Percentiles rank a stretch among this genome's conserved stretches.
These are phyloP conservation scores for Boletus patriciae DNA, from an alignment of 768 basidiomycete genomes.

Conservation along the genomic window DNA sequence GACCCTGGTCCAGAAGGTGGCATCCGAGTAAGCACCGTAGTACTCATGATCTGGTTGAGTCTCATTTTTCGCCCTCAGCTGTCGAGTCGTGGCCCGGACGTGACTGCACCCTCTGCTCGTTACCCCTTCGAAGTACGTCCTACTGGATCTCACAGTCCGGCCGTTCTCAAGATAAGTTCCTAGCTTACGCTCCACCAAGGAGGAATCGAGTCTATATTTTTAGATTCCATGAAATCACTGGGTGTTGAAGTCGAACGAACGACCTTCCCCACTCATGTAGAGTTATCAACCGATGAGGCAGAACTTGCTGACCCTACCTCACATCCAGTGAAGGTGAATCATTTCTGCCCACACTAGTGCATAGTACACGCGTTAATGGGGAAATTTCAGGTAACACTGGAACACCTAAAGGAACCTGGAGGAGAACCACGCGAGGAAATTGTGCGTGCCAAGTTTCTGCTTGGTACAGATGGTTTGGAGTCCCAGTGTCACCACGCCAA, in stretches of 20 bases:
- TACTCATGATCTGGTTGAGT: background rate
- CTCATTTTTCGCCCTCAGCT: conserved; percentile 40
- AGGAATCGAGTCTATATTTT: conserved; percentile 34
- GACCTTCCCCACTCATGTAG: conserved; percentile 28
- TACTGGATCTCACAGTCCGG: background rate
- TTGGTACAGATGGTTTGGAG: conserved; percentile 68
- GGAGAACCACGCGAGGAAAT: conserved; percentile 47
- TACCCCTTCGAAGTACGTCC: conserved; percentile 65
- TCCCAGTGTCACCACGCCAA: background rate
- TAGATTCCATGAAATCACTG: conserved; percentile 34
- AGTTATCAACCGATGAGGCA: conserved; percentile 28
- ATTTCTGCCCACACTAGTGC: background rate
- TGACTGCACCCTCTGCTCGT: conserved; percentile 59
- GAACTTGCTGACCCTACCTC: conserved; percentile 24
- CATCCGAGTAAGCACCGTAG: conserved; percentile 47
- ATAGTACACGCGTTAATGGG: background rate
- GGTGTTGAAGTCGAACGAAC: conserved; percentile 37
- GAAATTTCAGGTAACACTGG: conserved; percentile 20
- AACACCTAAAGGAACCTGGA: conserved; percentile 26
- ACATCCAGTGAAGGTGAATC: conserved; percentile 22
- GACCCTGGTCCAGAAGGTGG: conserved; percentile 61
- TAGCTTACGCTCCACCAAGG: conserved; percentile 38
- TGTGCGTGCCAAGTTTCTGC: conserved; percentile 69
- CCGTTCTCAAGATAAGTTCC: background rate
- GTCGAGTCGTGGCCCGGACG: conserved; percentile 59